Conservation (phyloP, 1,139 yeast species). For the Taphrina wiesneri region DNA sequence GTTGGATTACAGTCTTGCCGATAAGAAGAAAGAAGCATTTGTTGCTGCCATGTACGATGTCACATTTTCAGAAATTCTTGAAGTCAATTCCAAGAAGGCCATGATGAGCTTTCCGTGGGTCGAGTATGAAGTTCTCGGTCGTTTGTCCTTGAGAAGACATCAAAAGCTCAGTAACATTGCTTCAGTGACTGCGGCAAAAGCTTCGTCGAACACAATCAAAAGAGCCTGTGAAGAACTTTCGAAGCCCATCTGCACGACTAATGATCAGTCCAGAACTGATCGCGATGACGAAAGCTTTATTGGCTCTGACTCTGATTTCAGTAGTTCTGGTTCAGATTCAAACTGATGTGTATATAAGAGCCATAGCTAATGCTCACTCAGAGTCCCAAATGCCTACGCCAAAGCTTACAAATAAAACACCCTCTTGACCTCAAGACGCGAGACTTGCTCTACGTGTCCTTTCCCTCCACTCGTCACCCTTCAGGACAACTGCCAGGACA, state of each 20-base stretch:
- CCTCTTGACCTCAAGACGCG: neutral
- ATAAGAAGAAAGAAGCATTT: conserved; percentile 15
- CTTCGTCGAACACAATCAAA: neutral
- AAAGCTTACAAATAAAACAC: neutral
- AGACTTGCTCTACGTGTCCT: neutral
- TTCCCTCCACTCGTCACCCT: conserved; percentile 21
- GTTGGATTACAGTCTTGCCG: neutral
- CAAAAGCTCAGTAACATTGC: neutral
- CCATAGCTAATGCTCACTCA: neutral
- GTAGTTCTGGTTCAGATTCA: neutral
- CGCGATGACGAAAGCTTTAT: neutral
- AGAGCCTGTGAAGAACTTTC: neutral
- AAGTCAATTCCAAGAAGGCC: neutral
- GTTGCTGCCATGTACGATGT: conserved; percentile 35
- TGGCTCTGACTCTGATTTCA: neutral
- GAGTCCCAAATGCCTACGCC: neutral
- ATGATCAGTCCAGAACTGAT: neutral
- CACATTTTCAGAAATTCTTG: conserved; percentile 6
- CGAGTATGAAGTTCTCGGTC: conserved; percentile 15
- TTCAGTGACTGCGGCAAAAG: neutral
- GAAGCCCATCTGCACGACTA: neutral
- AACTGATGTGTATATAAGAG: neutral
- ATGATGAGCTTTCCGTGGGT: conserved; percentile 23
- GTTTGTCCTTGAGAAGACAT: neutral
- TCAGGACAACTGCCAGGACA: conserved; percentile 1